A percentile compares a stretch with the other conserved stretches of the same genome.
These are phyloP conservation scores for Candida tetrigidarum DNA, from an alignment of 1,139 yeast genomes.

Conservation along the genomic window DNA sequence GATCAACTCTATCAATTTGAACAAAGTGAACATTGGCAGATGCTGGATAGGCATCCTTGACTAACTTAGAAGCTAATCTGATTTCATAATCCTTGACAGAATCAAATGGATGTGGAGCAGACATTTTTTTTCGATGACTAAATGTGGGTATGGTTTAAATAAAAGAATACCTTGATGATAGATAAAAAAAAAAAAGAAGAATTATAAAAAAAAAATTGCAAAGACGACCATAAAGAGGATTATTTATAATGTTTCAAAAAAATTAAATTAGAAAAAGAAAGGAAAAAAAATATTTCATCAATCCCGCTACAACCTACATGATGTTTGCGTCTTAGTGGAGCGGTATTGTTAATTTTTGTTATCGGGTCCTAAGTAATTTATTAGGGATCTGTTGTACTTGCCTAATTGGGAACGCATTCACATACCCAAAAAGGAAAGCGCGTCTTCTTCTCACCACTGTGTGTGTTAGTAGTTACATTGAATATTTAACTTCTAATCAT, in stretches of 20 bases:
- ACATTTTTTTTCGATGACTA: not conserved
- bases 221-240: not conserved
- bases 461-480: too few species aligned
- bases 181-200: not conserved
- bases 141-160: not conserved
- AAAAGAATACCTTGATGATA: not conserved
- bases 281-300: too few species aligned
- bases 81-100: slow-evolving; percentile 70
- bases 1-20: slow-evolving; percentile 75
- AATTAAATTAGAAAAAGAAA: too few species aligned
- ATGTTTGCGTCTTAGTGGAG: too few species aligned
- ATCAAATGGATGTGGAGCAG: slow-evolving; percentile 59
- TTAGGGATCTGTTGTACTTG: slow-evolving; percentile 10
- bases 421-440: slow-evolving; percentile 9
- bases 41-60: slow-evolving; percentile 60
- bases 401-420: slow-evolving; percentile 8
- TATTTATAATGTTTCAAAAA: not conserved
- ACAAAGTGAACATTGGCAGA: slow-evolving; percentile 64
- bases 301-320: too few species aligned
- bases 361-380: too few species aligned
- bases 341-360: too few species aligned
- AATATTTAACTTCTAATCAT: too few species aligned
- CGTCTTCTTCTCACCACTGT: too few species aligned
- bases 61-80: slow-evolving; percentile 61
- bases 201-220: not conserved